Percentiles rank a stretch among this genome's conserved stretches.
Conservation (phyloP, 2,329 filamentous ascomycete genomes). For the Ramularia endophylla region DNA sequence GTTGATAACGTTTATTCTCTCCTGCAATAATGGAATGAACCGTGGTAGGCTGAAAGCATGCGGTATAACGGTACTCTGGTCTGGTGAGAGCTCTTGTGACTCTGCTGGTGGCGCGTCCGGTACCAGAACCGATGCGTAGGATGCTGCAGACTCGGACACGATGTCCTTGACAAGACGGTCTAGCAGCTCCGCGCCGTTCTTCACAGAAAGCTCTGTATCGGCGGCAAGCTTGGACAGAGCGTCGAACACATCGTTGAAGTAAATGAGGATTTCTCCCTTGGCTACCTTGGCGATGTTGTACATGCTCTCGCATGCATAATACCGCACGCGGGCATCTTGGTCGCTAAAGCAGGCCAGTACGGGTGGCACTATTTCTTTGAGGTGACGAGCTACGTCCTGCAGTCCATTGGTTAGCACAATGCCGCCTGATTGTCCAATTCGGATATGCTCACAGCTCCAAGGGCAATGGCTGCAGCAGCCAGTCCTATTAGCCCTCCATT, state of each 20-base stretch:
- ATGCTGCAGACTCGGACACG: constrained; percentile 87
- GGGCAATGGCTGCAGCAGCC: constrained; percentile 89
- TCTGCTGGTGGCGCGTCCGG: constrained; percentile 46
- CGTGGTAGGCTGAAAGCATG: constrained; percentile 86
- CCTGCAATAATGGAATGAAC: constrained; percentile 90
- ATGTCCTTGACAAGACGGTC: constrained; percentile 96
- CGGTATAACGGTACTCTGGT: constrained; percentile 49
- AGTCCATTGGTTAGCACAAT: constrained; percentile 18
- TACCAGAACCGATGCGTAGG: constrained; percentile 82
- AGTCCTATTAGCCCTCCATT: constrained; percentile 96
- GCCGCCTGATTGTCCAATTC: background rate
- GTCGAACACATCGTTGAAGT: constrained; percentile 99
- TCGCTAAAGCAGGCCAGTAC: constrained; percentile 97
- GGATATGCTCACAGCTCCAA: constrained; percentile 69
- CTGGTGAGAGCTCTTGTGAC: constrained; percentile 27
- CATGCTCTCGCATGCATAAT: constrained; percentile 99
- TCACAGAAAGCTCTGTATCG: constrained; percentile 93
- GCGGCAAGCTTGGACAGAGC: constrained; percentile 94
- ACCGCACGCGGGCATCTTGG: constrained; percentile 93
- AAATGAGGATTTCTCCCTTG: constrained; percentile 92
- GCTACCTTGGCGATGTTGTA: constrained; percentile 99
- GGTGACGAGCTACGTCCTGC: constrained; percentile 84
- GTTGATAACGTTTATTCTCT: constrained; percentile 89
- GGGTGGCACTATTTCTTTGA: constrained; percentile 90
- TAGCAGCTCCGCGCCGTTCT: constrained; percentile 92